phyloP scores from a whole-genome alignment of 2,329 filamentous ascomycete genomes.

The Apiospora marii region DNA sequence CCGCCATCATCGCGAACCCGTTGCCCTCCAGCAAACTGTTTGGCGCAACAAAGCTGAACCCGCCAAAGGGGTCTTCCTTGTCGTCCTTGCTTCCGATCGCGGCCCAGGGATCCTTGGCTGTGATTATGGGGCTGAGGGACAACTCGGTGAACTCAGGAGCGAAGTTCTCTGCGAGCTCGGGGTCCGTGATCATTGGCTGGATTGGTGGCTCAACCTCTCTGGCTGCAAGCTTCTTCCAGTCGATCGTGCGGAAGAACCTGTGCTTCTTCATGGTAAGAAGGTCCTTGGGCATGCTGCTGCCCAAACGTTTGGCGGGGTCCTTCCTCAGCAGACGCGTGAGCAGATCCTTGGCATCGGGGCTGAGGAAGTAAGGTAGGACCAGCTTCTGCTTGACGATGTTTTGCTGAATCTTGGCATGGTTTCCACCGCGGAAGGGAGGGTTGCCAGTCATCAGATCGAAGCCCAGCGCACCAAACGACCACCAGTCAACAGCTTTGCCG shows the following conservation, averaged over 20 bases:
- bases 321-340: constrained; percentile 90
- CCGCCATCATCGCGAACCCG: constrained; percentile 45
- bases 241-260: constrained; percentile 95
- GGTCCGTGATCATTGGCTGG: constrained; percentile 91
- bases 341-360: constrained; percentile 91
- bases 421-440: constrained; percentile 89
- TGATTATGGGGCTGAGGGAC: constrained; percentile 76
- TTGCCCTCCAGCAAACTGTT: constrained; percentile 62
- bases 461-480: constrained; percentile 92
- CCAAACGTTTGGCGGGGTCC: constrained; percentile 89
- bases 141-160: constrained; percentile 89
- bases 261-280: constrained; percentile 86
- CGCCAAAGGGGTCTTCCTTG: constrained; percentile 67
- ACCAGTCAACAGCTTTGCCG: constrained; percentile 97
- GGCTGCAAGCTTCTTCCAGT: constrained; percentile 87
- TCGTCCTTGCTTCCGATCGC: constrained; percentile 42
- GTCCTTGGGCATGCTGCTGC: constrained; percentile 88
- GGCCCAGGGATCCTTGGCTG: constrained; percentile 52
- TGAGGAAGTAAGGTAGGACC: constrained; percentile 86
- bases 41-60: constrained; percentile 70
- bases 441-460: constrained; percentile 93
- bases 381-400: constrained; percentile 96
- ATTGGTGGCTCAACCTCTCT: constrained; percentile 90
- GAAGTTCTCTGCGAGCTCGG: constrained; percentile 96
- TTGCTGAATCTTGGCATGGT: constrained; percentile 93